Evolutionary conservation across 352 stramenopile species (phyloP).

Genomic region (Saprolegnia diclina): DNA sequence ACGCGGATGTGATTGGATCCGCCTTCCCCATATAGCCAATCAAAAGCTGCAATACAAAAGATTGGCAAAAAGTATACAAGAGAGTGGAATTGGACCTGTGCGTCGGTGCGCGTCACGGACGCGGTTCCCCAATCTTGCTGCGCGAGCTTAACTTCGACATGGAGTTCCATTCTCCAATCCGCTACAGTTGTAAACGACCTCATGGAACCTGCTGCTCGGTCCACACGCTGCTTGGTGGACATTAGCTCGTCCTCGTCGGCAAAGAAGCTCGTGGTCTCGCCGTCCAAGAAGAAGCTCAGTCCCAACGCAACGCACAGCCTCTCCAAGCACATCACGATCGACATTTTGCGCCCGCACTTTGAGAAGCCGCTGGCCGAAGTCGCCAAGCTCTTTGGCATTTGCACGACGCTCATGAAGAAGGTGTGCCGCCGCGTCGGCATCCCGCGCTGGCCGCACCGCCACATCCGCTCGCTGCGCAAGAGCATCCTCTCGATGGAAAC

Average conservation of each 20-base stretch:
- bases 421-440: constrained; percentile 78
- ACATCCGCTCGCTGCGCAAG: constrained; percentile 83
- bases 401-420: constrained; percentile 81
- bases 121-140: not conserved
- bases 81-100: not conserved
- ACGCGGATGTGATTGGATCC: not conserved
- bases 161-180: constrained; percentile 17
- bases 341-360: constrained; percentile 77
- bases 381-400: constrained; percentile 70
- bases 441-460: constrained; percentile 72
- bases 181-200: not conserved
- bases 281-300: constrained; percentile 27
- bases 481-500: constrained; percentile 83
- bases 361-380: constrained; percentile 77
- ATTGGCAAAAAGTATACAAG: not conserved
- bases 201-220: not conserved
- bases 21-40: not conserved
- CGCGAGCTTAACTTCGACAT: constrained; percentile 7
- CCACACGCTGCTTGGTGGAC: not conserved
- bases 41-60: not conserved
- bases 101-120: constrained; percentile 7
- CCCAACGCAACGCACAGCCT: constrained; percentile 23
- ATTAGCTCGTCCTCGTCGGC: not conserved
- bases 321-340: constrained; percentile 53
- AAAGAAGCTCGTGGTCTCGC: not conserved